These are phyloP conservation scores for Aspergillus sp. DNA, from an alignment of 2,329 filamentous ascomycete genomes.

Conservation along the genomic window DNA sequence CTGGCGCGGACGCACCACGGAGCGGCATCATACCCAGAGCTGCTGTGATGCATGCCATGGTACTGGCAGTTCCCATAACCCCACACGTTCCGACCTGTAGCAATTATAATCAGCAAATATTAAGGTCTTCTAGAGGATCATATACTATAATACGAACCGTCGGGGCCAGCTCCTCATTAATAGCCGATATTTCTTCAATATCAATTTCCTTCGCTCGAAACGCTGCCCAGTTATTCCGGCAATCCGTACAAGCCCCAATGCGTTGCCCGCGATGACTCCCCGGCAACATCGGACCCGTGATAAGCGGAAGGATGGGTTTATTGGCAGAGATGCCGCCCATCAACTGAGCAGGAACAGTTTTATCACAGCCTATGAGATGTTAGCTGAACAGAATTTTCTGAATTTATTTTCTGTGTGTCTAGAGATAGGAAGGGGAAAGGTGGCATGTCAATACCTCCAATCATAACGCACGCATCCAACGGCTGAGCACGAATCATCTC, in stretches of 20 bases:
- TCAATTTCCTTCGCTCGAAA: constrained; percentile 68
- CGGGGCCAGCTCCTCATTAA: constrained; percentile 73
- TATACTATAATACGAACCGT: constrained; percentile 53
- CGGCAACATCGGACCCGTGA: constrained; percentile 76
- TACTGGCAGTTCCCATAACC: constrained; percentile 61
- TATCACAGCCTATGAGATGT: constrained; percentile 65
- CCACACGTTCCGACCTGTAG: constrained; percentile 54
- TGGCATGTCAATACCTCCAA: constrained; percentile 57
- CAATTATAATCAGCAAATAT: neutral
- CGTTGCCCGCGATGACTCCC: constrained; percentile 65
- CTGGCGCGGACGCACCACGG: constrained; percentile 55
- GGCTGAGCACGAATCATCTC: constrained; percentile 76
- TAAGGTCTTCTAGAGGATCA: no score
- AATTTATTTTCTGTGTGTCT: no score
- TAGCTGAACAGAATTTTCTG: neutral
- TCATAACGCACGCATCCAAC: constrained; percentile 66
- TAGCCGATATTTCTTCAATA: constrained; percentile 68
- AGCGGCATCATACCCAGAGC: constrained; percentile 57
- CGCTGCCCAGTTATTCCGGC: constrained; percentile 71
- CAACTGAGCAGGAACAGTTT: constrained; percentile 71
- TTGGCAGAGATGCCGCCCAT: constrained; percentile 77
- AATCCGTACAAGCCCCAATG: constrained; percentile 74
- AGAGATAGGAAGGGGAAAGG: no score
- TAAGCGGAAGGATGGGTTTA: constrained; percentile 68
- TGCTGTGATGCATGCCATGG: constrained; percentile 58